Percentiles rank a stretch among this genome's conserved stretches.
These are phyloP conservation scores for Carex cristatella DNA, from an alignment of 176 grass and related monocot genomes.

Conservation along the genomic window DNA sequence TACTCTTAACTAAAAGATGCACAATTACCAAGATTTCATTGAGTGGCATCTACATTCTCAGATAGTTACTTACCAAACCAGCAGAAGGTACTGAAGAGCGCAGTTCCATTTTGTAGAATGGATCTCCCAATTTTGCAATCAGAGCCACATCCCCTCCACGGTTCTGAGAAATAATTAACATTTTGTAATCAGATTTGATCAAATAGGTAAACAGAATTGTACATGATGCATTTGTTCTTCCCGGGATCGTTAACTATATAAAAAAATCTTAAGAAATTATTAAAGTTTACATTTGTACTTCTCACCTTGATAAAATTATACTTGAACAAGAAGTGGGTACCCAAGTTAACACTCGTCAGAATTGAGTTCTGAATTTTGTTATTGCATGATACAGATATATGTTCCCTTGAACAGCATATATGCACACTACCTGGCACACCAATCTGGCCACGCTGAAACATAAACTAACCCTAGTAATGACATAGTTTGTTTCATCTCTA, in stretches of 20 bases:
- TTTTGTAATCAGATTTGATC: neutral
- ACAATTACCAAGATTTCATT: neutral
- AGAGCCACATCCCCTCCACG: conserved; percentile 65
- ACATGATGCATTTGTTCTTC: neutral
- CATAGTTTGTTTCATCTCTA: neutral
- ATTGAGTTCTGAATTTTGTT: conserved; percentile 34
- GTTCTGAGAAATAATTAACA: conserved; percentile 45
- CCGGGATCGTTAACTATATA: neutral
- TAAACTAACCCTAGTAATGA: conserved; percentile 30
- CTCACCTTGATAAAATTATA: conserved; percentile 40
- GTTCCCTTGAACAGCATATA: conserved; percentile 34
- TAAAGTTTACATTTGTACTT: neutral
- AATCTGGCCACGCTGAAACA: conserved; percentile 42
- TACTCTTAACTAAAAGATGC: neutral
- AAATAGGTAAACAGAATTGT: neutral
- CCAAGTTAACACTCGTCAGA: conserved; percentile 34
- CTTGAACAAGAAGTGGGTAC: conserved; percentile 34
- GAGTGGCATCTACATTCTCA: neutral
- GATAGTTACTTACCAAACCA: conserved; percentile 47
- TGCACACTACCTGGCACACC: conserved; percentile 31
- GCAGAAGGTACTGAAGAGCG: conserved; percentile 65
- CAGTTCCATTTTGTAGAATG: conserved; percentile 76
- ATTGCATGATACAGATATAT: conserved; percentile 44
- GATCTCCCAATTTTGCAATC: conserved; percentile 62
- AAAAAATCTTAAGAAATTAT: neutral